Conservation (phyloP, 2,329 filamentous ascomycete genomes). For the Claviceps sp. region DNA sequence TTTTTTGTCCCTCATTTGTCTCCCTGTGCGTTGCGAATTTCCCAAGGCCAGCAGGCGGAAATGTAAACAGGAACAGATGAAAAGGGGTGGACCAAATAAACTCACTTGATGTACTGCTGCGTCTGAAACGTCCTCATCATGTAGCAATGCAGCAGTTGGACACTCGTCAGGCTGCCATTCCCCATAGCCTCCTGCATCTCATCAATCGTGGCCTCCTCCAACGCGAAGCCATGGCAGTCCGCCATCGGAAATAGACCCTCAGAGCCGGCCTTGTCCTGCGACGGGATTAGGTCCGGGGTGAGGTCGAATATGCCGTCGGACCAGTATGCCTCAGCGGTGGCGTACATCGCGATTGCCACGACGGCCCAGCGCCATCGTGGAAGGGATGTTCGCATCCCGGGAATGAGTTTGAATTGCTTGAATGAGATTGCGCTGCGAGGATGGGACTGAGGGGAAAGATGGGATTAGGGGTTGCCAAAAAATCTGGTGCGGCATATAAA, state of each 20-base stretch:
- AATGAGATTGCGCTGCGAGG: too few species aligned
- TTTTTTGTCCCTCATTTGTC: too few species aligned
- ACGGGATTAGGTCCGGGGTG: slow-evolving; percentile 20
- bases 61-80: background rate
- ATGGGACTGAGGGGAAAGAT: too few species aligned
- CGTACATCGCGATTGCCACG: slow-evolving; percentile 1
- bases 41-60: too few species aligned
- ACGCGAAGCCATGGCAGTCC: slow-evolving; percentile 41
- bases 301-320: slow-evolving; percentile 10
- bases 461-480: too few species aligned
- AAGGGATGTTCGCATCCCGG: slow-evolving; percentile 1
- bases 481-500: too few species aligned
- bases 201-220: slow-evolving; percentile 60
- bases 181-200: slow-evolving; percentile 47
- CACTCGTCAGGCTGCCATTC: slow-evolving; percentile 39
- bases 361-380: background rate
- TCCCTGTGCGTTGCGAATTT: background rate
- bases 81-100: background rate
- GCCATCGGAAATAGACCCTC: slow-evolving; percentile 45
- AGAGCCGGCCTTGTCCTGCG: slow-evolving; percentile 23
- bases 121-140: slow-evolving; percentile 46
- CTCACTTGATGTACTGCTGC: slow-evolving; percentile 49
- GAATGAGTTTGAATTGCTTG: too few species aligned
- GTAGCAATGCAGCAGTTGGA: slow-evolving; percentile 49
- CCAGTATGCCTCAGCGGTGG: background rate